phyloP scores from a whole-genome alignment of 192 early-diverging fungal genomes.

The Backusella circina region DNA sequence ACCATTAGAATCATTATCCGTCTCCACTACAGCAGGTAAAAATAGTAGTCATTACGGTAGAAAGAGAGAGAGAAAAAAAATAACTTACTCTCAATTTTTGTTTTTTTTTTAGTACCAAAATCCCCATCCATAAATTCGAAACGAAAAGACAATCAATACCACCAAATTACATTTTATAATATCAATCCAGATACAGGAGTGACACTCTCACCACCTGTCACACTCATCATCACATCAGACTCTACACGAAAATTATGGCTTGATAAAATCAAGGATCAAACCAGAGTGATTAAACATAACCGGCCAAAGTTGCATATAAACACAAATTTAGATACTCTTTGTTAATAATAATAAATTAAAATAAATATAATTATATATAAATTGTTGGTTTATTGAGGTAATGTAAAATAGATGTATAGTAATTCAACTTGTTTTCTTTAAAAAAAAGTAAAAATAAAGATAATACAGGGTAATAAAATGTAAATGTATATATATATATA shows the following conservation, averaged over 20 bases:
- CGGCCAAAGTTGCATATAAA: not conserved
- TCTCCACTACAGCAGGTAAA: slow-evolving; percentile 4
- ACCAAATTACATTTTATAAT: not conserved
- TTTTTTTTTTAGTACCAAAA: not conserved
- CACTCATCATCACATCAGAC: not conserved
- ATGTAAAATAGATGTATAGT: not conserved
- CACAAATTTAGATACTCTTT: not conserved
- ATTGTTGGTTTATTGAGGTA: not conserved
- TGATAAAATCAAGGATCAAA: slow-evolving; percentile 6
- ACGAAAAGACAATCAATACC: not conserved
- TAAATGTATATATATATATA: too few species aligned
- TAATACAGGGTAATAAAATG: not conserved
- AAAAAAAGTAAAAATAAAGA: not conserved
- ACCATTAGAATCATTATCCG: not conserved
- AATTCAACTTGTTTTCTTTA: not conserved
- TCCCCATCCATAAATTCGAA: not conserved
- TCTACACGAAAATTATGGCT: slow-evolving; percentile 10
- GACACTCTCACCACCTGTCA: not conserved
- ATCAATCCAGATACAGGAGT: not conserved
- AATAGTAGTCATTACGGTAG: too few species aligned
- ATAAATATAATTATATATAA: not conserved
- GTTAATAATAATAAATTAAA: not conserved
- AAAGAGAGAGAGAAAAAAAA: not conserved
- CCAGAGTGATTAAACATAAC: not conserved
- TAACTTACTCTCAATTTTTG: not conserved